Conservation (phyloP, 306 rosid genomes). For the Quercus wislizeni region DNA sequence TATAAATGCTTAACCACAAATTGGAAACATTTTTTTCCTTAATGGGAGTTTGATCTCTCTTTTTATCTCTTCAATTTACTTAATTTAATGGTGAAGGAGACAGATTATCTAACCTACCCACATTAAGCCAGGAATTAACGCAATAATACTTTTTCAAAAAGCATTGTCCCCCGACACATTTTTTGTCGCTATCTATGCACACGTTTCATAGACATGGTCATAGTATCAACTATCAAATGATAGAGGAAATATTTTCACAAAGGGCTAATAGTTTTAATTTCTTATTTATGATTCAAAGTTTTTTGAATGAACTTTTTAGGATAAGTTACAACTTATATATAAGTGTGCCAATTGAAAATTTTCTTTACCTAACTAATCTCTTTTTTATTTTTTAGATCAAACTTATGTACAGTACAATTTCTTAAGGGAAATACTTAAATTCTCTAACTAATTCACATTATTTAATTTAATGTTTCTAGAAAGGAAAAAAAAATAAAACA, state of each 20-base stretch:
- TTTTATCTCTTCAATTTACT: not conserved
- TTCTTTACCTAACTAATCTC: not conserved
- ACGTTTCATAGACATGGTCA: no score
- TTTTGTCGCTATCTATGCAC: no score
- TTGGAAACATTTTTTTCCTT: not conserved
- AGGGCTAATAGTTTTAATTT: no score
- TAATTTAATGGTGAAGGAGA: not conserved
- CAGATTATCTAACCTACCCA: slow-evolving; percentile 2
- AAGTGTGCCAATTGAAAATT: not conserved
- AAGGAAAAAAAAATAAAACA: no score
- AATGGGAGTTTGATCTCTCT: not conserved
- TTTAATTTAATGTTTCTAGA: not conserved
- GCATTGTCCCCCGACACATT: not conserved
- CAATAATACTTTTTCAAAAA: no score
- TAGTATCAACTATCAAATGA: no score
- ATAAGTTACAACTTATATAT: not conserved
- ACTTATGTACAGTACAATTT: no score
- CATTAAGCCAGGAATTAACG: not conserved
- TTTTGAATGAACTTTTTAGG: not conserved
- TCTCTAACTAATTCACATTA: no score
- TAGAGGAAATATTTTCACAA: no score
- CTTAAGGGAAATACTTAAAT: no score
- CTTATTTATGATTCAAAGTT: not conserved
- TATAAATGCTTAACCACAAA: not conserved
- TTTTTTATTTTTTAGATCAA: no score